A percentile compares a stretch with the other conserved stretches of the same genome.
These are phyloP conservation scores for Phytophthora pseudosyringae DNA, from an alignment of 352 stramenopile genomes.

Conservation along the genomic window DNA sequence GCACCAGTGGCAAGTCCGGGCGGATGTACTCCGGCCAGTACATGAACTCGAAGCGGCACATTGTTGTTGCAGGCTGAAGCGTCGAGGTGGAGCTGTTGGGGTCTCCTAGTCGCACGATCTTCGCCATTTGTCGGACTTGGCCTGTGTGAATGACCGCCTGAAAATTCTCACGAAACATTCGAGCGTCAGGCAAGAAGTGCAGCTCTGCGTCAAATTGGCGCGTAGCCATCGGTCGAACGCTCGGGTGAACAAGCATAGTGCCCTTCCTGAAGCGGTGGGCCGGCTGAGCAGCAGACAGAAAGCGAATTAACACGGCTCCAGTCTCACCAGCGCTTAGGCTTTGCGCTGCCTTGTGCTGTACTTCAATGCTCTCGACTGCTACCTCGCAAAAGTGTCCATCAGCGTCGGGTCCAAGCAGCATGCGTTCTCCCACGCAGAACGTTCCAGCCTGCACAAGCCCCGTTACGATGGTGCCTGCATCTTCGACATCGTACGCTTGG, in stretches of 20 bases:
- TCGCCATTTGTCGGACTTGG: slow-evolving; percentile 83
- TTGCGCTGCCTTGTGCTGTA: slow-evolving; percentile 70
- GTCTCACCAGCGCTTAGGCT: slow-evolving; percentile 73
- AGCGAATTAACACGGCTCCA: slow-evolving; percentile 68
- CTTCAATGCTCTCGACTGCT: slow-evolving; percentile 77
- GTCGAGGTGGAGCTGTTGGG: slow-evolving; percentile 8
- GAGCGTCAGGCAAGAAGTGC: slow-evolving; percentile 66
- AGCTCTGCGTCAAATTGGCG: slow-evolving; percentile 81
- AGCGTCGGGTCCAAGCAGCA: slow-evolving; percentile 71
- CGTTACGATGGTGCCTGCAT: slow-evolving; percentile 71
- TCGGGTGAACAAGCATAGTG: slow-evolving; percentile 79
- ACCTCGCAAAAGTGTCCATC: slow-evolving; percentile 72
- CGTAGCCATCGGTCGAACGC: slow-evolving; percentile 60
- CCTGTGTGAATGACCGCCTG: slow-evolving; percentile 86
- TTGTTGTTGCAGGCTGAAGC: slow-evolving; percentile 40
- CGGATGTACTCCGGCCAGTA: slow-evolving; percentile 89
- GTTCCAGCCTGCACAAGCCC: slow-evolving; percentile 76
- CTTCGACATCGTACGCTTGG: slow-evolving; percentile 79
- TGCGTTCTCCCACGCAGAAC: slow-evolving; percentile 61
- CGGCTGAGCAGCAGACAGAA: slow-evolving; percentile 30
- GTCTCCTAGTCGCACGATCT: slow-evolving; percentile 61
- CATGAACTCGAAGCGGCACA: slow-evolving; percentile 88
- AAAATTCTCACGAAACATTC: slow-evolving; percentile 71
- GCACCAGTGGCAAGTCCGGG: slow-evolving; percentile 75
- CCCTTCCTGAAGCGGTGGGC: slow-evolving; percentile 58